Evolutionary conservation across 2,329 filamentous ascomycete species (phyloP), one percentile per base, ranked within the genome.

Genomic region (Allantophomopsis cytisporea): DNA sequence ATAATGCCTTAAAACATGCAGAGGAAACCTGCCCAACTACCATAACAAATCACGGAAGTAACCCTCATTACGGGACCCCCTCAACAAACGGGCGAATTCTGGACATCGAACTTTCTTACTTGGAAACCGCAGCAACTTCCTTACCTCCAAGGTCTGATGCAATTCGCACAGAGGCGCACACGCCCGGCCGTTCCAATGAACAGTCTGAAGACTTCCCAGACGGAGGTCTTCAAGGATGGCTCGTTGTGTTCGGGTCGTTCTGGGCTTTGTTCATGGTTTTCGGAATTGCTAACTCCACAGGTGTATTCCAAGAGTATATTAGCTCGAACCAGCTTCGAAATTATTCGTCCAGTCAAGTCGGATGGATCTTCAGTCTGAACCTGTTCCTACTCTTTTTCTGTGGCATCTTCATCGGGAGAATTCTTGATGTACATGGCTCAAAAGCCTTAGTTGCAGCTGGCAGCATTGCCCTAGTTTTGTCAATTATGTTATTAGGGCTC

Each of bases 331-430:
- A 93, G 55, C 69, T 94, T 10, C 64, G 65, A 17, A 62, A 64
- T 20, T 76, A 85, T 54, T 73, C 64, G 44, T 75, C 82, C 43
- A 76, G 79, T 28, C 74, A 71, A 2, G 75, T 88, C 28, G 83
- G 83, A n/a, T 94, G 86, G 86, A 83, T 94, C 45, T 93, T 93
- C 54, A 81, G 80, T 41, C 62, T 93, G 37, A 89, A 86, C 53
- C 76, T 81, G 8, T 91, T 89, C 50, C 62, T 93, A 15, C 71
- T 78, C 41, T 94, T 94, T 61, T 83, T 87, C 54, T 77, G 83
- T 39, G 86, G 87, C 35, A 69, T 94, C 15, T 28, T 35, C 11
- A 28, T 81, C 38, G 79, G 79, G n/a, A 78, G 79, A 1, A 61
- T 83, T 28, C 83, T 83, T 47, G 80, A 84, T 50, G 67, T 69